Base-by-base conservation (phyloP, 2,329 filamentous ascomycete genomes). In the Aspergillus pseudoviridinutans region DNA sequence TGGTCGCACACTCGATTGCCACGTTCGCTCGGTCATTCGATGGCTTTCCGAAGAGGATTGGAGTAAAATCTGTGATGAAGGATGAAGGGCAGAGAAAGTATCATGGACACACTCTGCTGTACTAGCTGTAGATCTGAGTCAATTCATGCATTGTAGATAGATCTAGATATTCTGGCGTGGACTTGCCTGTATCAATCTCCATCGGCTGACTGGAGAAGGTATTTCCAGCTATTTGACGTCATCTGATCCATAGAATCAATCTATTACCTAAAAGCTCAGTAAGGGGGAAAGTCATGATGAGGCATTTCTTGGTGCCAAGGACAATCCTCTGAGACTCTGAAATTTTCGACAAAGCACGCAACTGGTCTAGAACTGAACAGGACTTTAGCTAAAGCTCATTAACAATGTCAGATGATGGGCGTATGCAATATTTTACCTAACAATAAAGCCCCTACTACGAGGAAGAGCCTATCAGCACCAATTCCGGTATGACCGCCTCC, bases 1-100 rank as follows among this genome's bases (percentile, higher is more conserved):
- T 62, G 22, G 87, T 92, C 63, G 88, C 89, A 2, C 86, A 89
- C 72, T 86, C 86, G 1, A 84, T 90, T n/a, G 88, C 87, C 1
- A 87, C 84, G 0, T 91, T 85, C 65, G 87, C 87, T 10, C 69
- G 76, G 3, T 88, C 85, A 0, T 86, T 90, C 61, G 78, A 87
- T 4, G 84, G 81, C 9, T 88, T 90, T 73, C 87, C 87, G 0
- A 71, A 85, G 72, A 78, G 85, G 42, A 67, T 63, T 27, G 59
- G 57, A 4, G 53, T 59, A 28, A 44, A 54, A n/a, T 51, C 32
- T 47, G 50, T 47, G 24, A 55, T 42, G 20, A 38, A 49, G 17
- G 46, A 22, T 27, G 32, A 6, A 25, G 17, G 20, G 29, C 49
- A n/a, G 8, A 55, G 14, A 50, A 57, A 57, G 32, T 57, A 61